Evolutionary conservation across 2,329 filamentous ascomycete species (phyloP).

Genomic region (Xylogone sp.): DNA sequence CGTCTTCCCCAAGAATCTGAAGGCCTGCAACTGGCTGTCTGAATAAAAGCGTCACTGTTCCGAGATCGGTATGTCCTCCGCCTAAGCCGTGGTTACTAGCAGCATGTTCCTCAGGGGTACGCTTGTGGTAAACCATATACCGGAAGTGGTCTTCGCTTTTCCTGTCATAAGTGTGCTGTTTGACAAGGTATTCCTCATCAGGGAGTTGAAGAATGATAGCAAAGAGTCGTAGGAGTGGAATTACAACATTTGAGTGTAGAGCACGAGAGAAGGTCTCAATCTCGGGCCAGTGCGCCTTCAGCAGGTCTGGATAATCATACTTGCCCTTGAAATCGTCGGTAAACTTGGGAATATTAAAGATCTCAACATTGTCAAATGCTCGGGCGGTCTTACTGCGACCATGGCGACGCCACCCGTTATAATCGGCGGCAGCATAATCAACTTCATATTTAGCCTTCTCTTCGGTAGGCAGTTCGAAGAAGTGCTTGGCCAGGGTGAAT

Average conservation of each 20-base stretch:
- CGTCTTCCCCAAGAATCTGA: conserved; percentile 47
- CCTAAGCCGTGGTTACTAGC: conserved; percentile 40
- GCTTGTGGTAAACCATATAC: conserved; percentile 56
- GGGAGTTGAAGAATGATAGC: conserved; percentile 58
- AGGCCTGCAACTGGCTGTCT: conserved; percentile 54
- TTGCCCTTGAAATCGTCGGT: conserved; percentile 39
- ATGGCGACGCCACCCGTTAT: conserved; percentile 52
- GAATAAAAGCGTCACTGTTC: conserved; percentile 53
- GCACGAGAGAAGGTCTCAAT: conserved; percentile 48
- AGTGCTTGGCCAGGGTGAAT: conserved; percentile 55
- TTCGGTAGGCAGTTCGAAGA: conserved; percentile 52
- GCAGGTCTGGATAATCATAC: conserved; percentile 38
- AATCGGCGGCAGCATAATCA: conserved; percentile 47
- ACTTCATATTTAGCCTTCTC: conserved; percentile 56
- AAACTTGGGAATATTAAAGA: conserved; percentile 59
- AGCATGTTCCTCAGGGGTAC: conserved; percentile 43
- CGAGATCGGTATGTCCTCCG: conserved; percentile 52
- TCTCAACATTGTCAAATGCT: conserved; percentile 49
- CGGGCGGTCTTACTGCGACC: conserved; percentile 25
- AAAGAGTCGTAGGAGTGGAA: conserved; percentile 55
- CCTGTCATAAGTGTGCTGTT: conserved; percentile 54
- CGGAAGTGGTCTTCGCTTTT: conserved; percentile 58
- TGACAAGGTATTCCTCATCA: conserved; percentile 52
- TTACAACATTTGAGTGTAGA: conserved; percentile 51
- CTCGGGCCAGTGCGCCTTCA: conserved; percentile 46